phyloP scores from a whole-genome alignment of 305 asterid species.

The Rubia occidens region DNA sequence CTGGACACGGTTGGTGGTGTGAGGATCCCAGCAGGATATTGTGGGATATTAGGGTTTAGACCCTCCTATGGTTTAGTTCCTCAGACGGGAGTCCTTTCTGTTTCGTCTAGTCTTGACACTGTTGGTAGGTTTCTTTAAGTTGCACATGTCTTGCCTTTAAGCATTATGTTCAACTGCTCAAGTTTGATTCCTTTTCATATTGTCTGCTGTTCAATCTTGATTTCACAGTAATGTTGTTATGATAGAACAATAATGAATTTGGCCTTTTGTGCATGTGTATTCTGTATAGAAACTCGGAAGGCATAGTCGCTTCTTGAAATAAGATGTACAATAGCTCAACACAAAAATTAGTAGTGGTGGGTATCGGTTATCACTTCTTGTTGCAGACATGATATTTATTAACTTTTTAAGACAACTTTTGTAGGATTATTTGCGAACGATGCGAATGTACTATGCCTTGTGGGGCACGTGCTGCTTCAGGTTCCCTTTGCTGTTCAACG shows the following conservation, averaged over 20 bases:
- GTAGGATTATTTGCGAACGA: slow-evolving; percentile 97
- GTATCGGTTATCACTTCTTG: neutral
- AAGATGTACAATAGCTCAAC: neutral
- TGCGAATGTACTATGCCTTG: slow-evolving; percentile 74
- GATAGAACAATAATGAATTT: neutral
- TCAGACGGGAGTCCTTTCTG: slow-evolving; percentile 64
- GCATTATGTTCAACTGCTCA: neutral
- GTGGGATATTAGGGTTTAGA: slow-evolving; percentile 90
- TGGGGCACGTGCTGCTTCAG: slow-evolving; percentile 87
- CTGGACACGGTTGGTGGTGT: slow-evolving; percentile 93
- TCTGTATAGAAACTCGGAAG: neutral
- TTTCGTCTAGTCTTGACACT: slow-evolving; percentile 81
- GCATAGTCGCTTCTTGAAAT: neutral
- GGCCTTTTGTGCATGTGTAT: neutral
- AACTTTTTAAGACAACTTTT: slow-evolving; percentile 15
- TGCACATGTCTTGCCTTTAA: neutral
- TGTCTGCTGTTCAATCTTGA: neutral
- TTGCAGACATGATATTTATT: neutral
- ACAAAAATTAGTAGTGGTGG: neutral
- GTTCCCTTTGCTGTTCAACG: slow-evolving; percentile 65
- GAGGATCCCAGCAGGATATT: slow-evolving; percentile 86
- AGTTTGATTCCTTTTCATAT: neutral
- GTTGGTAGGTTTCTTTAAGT: slow-evolving; percentile 43
- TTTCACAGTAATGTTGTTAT: neutral
- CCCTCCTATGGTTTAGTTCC: slow-evolving; percentile 76